Percentiles rank a stretch among this genome's conserved stretches.
Conservation (phyloP, 441 rosid genomes). For the Manihot esculenta region DNA sequence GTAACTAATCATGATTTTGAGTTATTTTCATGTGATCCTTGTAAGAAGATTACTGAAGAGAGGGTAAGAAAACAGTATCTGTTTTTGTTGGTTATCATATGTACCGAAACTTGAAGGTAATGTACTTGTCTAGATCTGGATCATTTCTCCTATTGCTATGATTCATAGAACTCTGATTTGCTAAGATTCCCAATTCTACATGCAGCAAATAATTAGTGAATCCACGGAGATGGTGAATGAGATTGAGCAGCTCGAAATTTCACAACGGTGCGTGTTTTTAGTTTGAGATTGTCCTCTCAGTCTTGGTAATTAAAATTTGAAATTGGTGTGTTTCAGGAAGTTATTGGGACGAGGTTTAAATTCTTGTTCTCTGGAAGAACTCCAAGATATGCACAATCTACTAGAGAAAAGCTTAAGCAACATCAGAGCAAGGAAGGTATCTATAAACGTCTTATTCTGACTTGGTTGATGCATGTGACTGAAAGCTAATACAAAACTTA, state of each 20-base stretch:
- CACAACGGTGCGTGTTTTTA: constrained; percentile 39
- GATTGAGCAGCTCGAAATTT: constrained; percentile 49
- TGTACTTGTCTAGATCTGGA: too few relatives aligned
- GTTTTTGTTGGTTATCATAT: too few relatives aligned
- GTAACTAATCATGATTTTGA: too few relatives aligned
- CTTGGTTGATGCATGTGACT: too few relatives aligned
- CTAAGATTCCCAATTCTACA: constrained; percentile 1
- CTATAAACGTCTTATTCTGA: too few relatives aligned
- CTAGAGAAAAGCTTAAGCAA: constrained; percentile 53
- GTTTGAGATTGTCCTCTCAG: background rate
- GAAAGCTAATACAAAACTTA: background rate
- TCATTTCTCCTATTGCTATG: background rate
- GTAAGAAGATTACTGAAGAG: too few relatives aligned
- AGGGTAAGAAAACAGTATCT: too few relatives aligned
- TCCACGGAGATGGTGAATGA: constrained; percentile 35
- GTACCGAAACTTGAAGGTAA: too few relatives aligned
- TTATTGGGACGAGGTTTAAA: constrained; percentile 52
- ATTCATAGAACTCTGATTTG: too few relatives aligned
- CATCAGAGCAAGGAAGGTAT: constrained; percentile 66
- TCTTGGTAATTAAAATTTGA: background rate
- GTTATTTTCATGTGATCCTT: too few relatives aligned
- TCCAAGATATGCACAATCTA: constrained; percentile 43
- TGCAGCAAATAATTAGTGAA: constrained; percentile 54
- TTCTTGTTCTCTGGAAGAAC: constrained; percentile 49
- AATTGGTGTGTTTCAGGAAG: constrained; percentile 37